Percentiles rank a stretch among this genome's conserved stretches.
phyloP scores from a whole-genome alignment of 2,329 filamentous ascomycete genomes.

The Stachybotrys echinatus region DNA sequence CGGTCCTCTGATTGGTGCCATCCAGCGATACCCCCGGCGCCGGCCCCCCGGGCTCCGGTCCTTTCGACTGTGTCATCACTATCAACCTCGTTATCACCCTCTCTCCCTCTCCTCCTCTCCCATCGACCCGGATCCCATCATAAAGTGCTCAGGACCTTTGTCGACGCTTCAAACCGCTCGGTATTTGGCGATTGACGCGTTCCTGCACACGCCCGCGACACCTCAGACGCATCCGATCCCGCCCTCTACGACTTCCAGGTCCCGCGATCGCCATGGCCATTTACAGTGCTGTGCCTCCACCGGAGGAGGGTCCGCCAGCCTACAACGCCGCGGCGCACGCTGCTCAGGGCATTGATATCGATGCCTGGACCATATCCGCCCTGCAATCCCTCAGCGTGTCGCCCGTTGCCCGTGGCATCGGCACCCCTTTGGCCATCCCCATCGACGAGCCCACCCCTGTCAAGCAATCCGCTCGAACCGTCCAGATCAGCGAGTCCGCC shows the following conservation, averaged over 20 bases:
- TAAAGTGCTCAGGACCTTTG: neutral
- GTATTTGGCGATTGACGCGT: neutral
- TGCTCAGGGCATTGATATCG: conserved; percentile 47
- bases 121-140: neutral
- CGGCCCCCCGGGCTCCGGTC: conserved; percentile 7
- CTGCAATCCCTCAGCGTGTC: conserved; percentile 51
- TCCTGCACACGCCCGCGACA: neutral
- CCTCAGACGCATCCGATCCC: neutral
- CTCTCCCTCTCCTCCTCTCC: conserved; percentile 2
- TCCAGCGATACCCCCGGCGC: neutral
- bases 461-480: conserved; percentile 11
- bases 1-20: conserved; percentile 20
- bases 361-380: conserved; percentile 60
- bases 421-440: conserved; percentile 66
- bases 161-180: neutral
- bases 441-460: conserved; percentile 53
- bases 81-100: neutral
- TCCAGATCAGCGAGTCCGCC: conserved; percentile 10
- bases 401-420: conserved; percentile 52
- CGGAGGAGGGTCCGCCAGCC: conserved; percentile 27
- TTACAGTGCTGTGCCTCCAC: conserved; percentile 47
- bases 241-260: neutral
- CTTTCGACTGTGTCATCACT: conserved; percentile 16
- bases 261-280: conserved; percentile 37
- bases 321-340: conserved; percentile 17